A percentile compares a stretch with the other conserved stretches of the same genome.
Evolutionary conservation across 495 filamentous ascomycete genomes (phyloP).

Genomic region (Tuber calosporum): DNA sequence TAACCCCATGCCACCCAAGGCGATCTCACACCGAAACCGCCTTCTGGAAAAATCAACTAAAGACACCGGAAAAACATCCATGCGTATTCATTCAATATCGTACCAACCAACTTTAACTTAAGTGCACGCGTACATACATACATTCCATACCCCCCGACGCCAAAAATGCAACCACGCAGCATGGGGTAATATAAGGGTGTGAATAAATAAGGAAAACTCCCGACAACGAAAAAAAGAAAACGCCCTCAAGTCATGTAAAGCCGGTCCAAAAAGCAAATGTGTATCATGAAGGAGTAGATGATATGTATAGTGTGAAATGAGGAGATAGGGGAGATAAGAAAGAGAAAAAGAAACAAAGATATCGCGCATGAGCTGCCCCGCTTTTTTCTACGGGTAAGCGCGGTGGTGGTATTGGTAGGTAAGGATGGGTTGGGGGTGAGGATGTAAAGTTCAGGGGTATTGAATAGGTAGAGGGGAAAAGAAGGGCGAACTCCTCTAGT

Average conservation of each 20-base stretch:
- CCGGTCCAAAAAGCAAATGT: not conserved
- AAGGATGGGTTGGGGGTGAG: not conserved
- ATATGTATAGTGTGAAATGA: not conserved
- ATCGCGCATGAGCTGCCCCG: not conserved
- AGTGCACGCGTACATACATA: not conserved
- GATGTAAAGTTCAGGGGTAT: not conserved
- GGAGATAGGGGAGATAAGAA: not conserved
- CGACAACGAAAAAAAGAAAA: not conserved
- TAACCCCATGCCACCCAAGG: not conserved
- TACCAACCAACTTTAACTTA: not conserved
- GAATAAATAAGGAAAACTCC: not conserved
- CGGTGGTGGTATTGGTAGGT: not conserved
- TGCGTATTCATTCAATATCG: not conserved
- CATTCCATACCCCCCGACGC: not conserved
- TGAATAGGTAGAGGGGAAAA: not conserved
- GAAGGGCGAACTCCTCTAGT: not conserved
- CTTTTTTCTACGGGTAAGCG: not conserved
- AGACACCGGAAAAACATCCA: not conserved
- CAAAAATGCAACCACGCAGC: constrained; percentile 1
- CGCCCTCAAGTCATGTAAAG: not conserved
- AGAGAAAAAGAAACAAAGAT: not conserved
- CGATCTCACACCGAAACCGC: too few relatives aligned
- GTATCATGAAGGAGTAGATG: not conserved
- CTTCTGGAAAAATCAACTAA: not conserved
- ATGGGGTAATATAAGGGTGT: not conserved